These are phyloP conservation scores for Pythium pyrilobum DNA, from an alignment of 352 stramenopile species.

Conservation along the genomic window DNA sequence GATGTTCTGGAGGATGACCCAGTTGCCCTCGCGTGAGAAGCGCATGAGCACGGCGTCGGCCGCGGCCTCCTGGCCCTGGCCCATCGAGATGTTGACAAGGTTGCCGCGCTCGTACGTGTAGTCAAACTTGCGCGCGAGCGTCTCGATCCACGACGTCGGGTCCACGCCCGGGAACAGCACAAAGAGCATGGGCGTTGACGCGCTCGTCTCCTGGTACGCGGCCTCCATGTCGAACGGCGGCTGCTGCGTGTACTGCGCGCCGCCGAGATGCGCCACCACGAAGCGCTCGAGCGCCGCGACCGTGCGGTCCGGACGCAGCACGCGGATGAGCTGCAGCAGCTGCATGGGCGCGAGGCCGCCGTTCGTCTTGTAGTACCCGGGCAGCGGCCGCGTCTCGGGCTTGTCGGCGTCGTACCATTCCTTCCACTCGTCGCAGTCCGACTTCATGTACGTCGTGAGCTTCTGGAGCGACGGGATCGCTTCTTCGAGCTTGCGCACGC, in stretches of 20 bases:
- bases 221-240: conserved; percentile 85
- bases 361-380: conserved; percentile 72
- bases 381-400: conserved; percentile 87
- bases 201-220: conserved; percentile 84
- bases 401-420: conserved; percentile 92
- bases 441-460: conserved; percentile 92
- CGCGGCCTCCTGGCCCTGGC: conserved; percentile 78
- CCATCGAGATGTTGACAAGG: conserved; percentile 86
- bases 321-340: conserved; percentile 74
- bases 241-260: conserved; percentile 65
- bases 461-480: conserved; percentile 83
- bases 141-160: conserved; percentile 78
- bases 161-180: conserved; percentile 91
- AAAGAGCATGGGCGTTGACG: conserved; percentile 91
- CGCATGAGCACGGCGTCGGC: conserved; percentile 67
- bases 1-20: conserved; percentile 91
- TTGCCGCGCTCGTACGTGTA: conserved; percentile 76
- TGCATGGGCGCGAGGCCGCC: conserved; percentile 35
- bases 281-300: conserved; percentile 66
- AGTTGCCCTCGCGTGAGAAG: conserved; percentile 73
- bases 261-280: conserved; percentile 44
- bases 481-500: conserved; percentile 88
- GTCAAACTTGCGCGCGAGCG: conserved; percentile 75
- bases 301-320: conserved; percentile 81
- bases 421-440: conserved; percentile 94